phyloP scores from a whole-genome alignment of 306 rosid genomes.

The Cucumis hystrix region DNA sequence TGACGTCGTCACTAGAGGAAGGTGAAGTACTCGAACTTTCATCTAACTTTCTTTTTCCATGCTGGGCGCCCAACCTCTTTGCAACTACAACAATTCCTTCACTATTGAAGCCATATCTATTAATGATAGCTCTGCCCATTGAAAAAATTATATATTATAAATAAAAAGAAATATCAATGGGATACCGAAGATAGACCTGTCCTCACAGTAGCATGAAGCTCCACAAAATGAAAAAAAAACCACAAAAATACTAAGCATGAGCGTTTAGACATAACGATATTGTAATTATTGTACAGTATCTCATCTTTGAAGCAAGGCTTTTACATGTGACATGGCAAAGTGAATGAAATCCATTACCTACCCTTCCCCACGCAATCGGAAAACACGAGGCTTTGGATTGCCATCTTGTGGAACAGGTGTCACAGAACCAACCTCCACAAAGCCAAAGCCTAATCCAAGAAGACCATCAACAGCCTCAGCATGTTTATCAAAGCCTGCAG shows the following conservation, averaged over 20 bases:
- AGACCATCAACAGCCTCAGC: slow-evolving; percentile 93
- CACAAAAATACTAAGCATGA: not conserved
- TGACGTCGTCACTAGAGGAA: slow-evolving; percentile 53
- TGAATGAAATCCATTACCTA: slow-evolving; percentile 21
- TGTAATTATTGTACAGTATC: not conserved
- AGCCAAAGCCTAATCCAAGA: slow-evolving; percentile 87
- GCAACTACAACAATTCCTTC: slow-evolving; percentile 97
- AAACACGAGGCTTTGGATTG: slow-evolving; percentile 89
- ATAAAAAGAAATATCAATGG: not conserved
- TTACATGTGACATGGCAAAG: slow-evolving; percentile 5
- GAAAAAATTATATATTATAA: not conserved
- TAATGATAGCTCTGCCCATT: slow-evolving; percentile 68
- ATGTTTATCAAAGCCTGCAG: slow-evolving; percentile 96
- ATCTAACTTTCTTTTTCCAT: slow-evolving; percentile 86
- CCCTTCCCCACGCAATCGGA: slow-evolving; percentile 69
- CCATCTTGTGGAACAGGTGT: slow-evolving; percentile 96
- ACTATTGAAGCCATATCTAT: slow-evolving; percentile 92
- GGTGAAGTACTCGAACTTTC: slow-evolving; percentile 56
- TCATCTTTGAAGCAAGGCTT: not conserved
- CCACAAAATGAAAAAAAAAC: not conserved
- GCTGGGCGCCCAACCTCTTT: slow-evolving; percentile 86
- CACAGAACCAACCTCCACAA: slow-evolving; percentile 94
- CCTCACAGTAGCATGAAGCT: slow-evolving; percentile 6
- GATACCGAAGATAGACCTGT: not conserved
- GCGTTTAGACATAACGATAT: not conserved